Base-by-base conservation (phyloP, 768 basidiomycete genomes). In the Rossbeevera mucosa region DNA sequence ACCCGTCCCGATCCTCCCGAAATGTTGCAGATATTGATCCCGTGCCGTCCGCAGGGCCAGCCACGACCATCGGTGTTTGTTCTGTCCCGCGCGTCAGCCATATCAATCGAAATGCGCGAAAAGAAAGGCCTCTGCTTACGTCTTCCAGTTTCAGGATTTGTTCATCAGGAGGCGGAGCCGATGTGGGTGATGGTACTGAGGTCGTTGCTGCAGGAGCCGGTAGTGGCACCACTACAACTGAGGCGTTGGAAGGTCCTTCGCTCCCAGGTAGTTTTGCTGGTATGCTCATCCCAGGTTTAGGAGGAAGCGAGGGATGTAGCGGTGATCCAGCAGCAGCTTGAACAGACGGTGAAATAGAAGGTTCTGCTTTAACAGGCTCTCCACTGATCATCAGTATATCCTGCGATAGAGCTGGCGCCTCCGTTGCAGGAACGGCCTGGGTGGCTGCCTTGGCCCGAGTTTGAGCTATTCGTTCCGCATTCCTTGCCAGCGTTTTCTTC, bases 1-100 rank as follows among this genome's bases (percentile, higher is more conserved):
- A 7, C 88, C 89, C 6, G 82, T 82, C 16, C 87, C 88, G 54
- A 91, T 91, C 72, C 82, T 86, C n/a, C 83, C 79, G 57, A 93
- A 92, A 59, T 89, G 82, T 55, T 84, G 80, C 36, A 91, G 65
- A 66, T 91, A 73, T 53, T 78, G 77, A 58, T 88, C 83, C 31
- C 90, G 85, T 49, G 87, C 82, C 38, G 81, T 78, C 18, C 91
- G 86, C 53, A 93, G 76, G 7, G 85, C 86, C 16, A 91, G 76
- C 91, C 91, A 94, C 5, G 88, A 74, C 76, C 83, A 81, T 3
- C 86, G 80, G 55, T 84, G 79, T 59, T 90, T 88, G 68, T 82
- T 84, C 91, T 91, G 62, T 18, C 53, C 58, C 29, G 46, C 20
- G n/a, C 43, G 48, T 52, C 57, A 64, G 51, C 29, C 41, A 48